Percentiles rank a stretch among this genome's conserved stretches.
Evolutionary conservation across 345 rosid species (phyloP).

Genomic region (Dipteronia sinensis): DNA sequence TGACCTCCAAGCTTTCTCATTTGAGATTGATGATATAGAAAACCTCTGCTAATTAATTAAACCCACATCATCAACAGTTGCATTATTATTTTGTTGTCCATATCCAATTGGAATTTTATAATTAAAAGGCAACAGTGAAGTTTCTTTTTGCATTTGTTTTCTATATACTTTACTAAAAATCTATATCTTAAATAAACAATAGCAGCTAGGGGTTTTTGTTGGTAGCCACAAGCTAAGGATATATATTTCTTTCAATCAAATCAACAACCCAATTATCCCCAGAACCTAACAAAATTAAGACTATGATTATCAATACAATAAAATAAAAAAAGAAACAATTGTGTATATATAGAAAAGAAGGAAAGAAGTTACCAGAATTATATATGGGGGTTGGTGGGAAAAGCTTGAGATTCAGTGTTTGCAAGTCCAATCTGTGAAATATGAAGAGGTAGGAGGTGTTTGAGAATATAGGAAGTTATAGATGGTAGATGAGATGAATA

Average conservation of each 20-base stretch:
- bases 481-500: slow-evolving; percentile 7
- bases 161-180: slow-evolving; percentile 5
- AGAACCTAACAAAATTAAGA: slow-evolving; percentile 22
- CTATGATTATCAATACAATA: not conserved
- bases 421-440: not conserved
- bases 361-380: slow-evolving; percentile 29
- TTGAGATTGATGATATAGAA: slow-evolving; percentile 17
- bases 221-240: slow-evolving; percentile 28
- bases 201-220: slow-evolving; percentile 23
- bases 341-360: not conserved
- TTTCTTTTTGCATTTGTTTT: slow-evolving; percentile 6
- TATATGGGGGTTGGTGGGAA: not conserved
- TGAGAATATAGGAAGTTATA: slow-evolving; percentile 7
- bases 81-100: slow-evolving; percentile 33
- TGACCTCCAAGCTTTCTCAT: slow-evolving; percentile 6
- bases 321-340: not conserved
- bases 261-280: slow-evolving; percentile 23
- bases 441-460: slow-evolving; percentile 5
- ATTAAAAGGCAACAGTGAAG: slow-evolving; percentile 19
- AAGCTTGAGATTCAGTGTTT: slow-evolving; percentile 20
- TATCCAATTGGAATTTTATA: slow-evolving; percentile 35
- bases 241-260: slow-evolving; percentile 36
- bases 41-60: not conserved
- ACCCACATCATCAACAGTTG: not conserved
- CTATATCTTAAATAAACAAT: slow-evolving; percentile 12